A percentile compares a stretch with the other conserved stretches of the same genome.
Conservation (phyloP, 331 rosid species). For the Ulmus americana region DNA sequence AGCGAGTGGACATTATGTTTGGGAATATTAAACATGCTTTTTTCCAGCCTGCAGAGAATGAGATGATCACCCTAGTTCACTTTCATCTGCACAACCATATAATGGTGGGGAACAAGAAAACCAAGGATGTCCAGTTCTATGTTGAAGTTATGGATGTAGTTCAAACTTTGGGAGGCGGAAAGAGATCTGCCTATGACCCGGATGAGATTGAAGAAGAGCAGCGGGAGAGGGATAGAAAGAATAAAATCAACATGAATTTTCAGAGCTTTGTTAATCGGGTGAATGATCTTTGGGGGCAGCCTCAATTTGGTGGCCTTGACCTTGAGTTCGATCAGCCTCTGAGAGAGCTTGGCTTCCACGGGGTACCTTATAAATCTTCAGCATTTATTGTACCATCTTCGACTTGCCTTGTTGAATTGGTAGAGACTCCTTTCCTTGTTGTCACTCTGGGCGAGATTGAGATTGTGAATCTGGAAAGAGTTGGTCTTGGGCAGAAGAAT, state of each 20-base stretch:
- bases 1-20: slow-evolving; percentile 46
- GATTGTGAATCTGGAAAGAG: slow-evolving; percentile 48
- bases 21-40: slow-evolving; percentile 47
- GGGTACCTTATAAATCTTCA: slow-evolving; percentile 47
- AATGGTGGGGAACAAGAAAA: slow-evolving; percentile 53
- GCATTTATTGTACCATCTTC: slow-evolving; percentile 50
- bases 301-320: slow-evolving; percentile 42
- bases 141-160: slow-evolving; percentile 50
- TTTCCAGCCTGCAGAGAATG: slow-evolving; percentile 53
- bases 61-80: slow-evolving; percentile 54
- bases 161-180: slow-evolving; percentile 44
- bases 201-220: slow-evolving; percentile 58
- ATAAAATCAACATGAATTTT: slow-evolving; percentile 44
- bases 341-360: slow-evolving; percentile 54
- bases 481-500: slow-evolving; percentile 56
- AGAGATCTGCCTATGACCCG: slow-evolving; percentile 48
- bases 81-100: slow-evolving; percentile 51
- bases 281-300: slow-evolving; percentile 48
- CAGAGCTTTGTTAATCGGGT: slow-evolving; percentile 48
- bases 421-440: slow-evolving; percentile 45
- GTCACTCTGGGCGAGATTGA: slow-evolving; percentile 51
- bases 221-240: slow-evolving; percentile 50
- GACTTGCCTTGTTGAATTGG: slow-evolving; percentile 41
- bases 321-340: slow-evolving; percentile 52
- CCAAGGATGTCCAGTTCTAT: slow-evolving; percentile 48